Evolutionary conservation across 2,329 filamentous ascomycete species (phyloP), one percentile per base, ranked within the genome.

Genomic region (Diaporthe capsici): DNA sequence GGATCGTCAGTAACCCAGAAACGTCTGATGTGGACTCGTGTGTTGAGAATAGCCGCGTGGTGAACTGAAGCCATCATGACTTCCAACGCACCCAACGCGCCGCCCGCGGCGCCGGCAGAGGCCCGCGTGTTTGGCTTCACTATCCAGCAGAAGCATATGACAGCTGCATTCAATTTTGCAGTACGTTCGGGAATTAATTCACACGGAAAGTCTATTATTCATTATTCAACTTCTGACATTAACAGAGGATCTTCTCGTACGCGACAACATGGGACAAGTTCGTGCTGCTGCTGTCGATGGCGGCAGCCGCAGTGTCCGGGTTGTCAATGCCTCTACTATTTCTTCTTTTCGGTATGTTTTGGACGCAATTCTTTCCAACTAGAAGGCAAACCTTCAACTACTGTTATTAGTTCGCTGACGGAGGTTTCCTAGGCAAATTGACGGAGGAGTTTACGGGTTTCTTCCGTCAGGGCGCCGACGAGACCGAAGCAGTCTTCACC

Each of bases 251-350:
- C 47, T 91, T 91, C 77, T 81, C 83, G 10, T 91, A 90, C 82
- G 89, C 88, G 28, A 88, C 85, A 71, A 84, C 83, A 81, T 87
- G 86, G 84, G 90, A 91, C 78, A 85, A 86, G 42, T 58, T 86
- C 25, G 82, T 89, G 34, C 86, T 90, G 76, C 80, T 81, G 3
- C 81, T 84, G 15, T 89, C 89, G 13, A 79, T 84, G n/a, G 1
- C 89, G 39, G 87, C 89, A n/a, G 89, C 89, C 4, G 84, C 90
- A 22, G 88, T 86, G 57, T 86, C 89, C 2, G 90, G 90, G 65
- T 81, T 88, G 39, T 91, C 90, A 0, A 83, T 92, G 75, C 90
- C 90, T 0, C 79, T 92, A 39, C 90, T 92, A 86, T 92, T 91
- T 74, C 86, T 91, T 12, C 84, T 91, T 4, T 91, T 91, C 80